These are phyloP conservation scores for Tetrastigma voinierianum DNA, from an alignment of 164 flowering plant genomes.

Conservation along the genomic window DNA sequence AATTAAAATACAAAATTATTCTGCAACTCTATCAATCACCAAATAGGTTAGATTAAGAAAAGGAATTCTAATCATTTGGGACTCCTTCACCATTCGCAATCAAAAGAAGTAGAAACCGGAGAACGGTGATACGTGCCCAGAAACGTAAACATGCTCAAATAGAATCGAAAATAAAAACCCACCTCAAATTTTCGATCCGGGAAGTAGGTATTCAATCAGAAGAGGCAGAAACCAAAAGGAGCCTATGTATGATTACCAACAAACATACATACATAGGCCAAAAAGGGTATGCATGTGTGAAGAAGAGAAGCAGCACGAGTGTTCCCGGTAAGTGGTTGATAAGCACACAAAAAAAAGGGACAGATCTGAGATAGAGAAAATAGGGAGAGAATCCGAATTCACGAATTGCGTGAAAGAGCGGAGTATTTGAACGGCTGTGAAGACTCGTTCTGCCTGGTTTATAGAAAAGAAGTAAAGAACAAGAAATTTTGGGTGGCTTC, in stretches of 20 bases:
- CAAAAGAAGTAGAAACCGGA: too few species aligned
- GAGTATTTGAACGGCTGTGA: slow-evolving; percentile 19
- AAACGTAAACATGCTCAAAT: background rate
- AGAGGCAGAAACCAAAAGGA: background rate
- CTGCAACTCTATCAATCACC: slow-evolving; percentile 10
- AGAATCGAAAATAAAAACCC: slow-evolving; percentile 6
- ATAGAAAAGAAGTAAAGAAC: too few species aligned
- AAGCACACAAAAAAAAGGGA: background rate
- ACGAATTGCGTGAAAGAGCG: background rate
- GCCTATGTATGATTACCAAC: background rate
- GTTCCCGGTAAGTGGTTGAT: background rate
- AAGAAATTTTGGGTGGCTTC: slow-evolving; percentile 12
- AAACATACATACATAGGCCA: background rate
- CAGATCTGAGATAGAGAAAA: slow-evolving; percentile 1
- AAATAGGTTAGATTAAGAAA: slow-evolving; percentile 2
- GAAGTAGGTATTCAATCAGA: background rate
- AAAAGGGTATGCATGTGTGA: background rate
- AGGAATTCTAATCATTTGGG: background rate
- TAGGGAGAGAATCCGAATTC: slow-evolving; percentile 17
- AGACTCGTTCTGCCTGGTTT: slow-evolving; percentile 7
- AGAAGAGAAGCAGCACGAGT: background rate
- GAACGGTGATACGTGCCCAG: too few species aligned
- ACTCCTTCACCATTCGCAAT: too few species aligned
- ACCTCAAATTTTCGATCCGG: background rate
- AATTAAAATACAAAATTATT: too few species aligned